Conservation (phyloP, 768 basidiomycete genomes). For the Pholiota microspora region DNA sequence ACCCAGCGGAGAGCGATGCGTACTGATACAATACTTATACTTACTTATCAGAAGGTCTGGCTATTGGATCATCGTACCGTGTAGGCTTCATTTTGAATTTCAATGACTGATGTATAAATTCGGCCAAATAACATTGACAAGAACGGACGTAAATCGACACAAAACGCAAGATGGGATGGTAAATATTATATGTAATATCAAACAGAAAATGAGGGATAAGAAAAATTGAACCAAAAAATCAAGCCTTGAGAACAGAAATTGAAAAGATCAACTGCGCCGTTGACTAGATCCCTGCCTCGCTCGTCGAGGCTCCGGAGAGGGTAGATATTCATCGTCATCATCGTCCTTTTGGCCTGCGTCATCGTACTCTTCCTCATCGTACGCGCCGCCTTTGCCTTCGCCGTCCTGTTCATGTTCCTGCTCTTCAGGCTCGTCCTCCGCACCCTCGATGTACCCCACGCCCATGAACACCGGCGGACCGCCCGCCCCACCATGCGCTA, state of each 20-base stretch:
- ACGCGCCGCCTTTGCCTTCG: neutral
- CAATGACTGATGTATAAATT: too few species aligned
- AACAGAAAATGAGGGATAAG: too few species aligned
- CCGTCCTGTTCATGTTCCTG: slow-evolving; percentile 11
- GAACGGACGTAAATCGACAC: too few species aligned
- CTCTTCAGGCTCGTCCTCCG: slow-evolving; percentile 30
- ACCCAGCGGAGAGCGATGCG: neutral
- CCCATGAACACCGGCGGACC: slow-evolving; percentile 73
- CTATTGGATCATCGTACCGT: too few species aligned
- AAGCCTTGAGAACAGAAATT: too few species aligned
- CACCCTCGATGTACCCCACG: slow-evolving; percentile 63
- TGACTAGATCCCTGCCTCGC: neutral
- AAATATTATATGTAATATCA: too few species aligned
- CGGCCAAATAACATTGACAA: too few species aligned
- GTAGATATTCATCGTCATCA: slow-evolving; percentile 23
- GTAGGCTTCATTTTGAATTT: too few species aligned
- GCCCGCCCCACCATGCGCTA: slow-evolving; percentile 74
- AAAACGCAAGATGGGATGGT: too few species aligned
- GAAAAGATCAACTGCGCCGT: slow-evolving; percentile 14
- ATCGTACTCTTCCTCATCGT: neutral
- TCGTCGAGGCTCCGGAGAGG: slow-evolving; percentile 3
- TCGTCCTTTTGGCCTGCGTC: slow-evolving; percentile 4
- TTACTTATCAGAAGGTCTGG: too few species aligned
- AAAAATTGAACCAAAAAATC: neutral
- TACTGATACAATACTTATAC: too few species aligned